These are phyloP conservation scores for Penicillium sp. DNA, from an alignment of 2,329 filamentous ascomycete species.

Conservation along the genomic window DNA sequence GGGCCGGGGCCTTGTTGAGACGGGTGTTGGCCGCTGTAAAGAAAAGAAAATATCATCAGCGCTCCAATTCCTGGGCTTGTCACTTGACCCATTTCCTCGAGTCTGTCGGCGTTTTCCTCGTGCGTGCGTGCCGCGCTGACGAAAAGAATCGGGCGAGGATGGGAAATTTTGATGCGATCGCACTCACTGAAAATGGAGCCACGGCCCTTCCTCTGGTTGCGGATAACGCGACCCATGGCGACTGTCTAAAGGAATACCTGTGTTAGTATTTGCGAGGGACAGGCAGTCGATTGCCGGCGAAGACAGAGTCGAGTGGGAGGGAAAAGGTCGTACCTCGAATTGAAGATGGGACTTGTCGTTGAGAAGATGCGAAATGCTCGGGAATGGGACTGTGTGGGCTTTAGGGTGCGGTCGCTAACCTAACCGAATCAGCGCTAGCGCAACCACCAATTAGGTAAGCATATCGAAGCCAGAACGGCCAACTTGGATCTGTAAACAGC, in stretches of 20 bases:
- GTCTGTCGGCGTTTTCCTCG: slow-evolving; percentile 10
- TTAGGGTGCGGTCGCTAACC: slow-evolving; percentile 50
- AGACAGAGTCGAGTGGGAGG: slow-evolving; percentile 27
- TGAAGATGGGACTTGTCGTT: slow-evolving; percentile 46
- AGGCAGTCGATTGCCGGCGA: slow-evolving; percentile 26
- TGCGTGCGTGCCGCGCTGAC: slow-evolving; percentile 16
- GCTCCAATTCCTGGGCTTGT: slow-evolving; percentile 23
- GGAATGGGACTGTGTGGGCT: slow-evolving; percentile 46
- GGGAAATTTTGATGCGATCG: slow-evolving; percentile 39
- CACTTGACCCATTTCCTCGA: slow-evolving; percentile 2
- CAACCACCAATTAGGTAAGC: slow-evolving; percentile 2
- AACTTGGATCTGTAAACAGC: not conserved
- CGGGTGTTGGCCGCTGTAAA: slow-evolving; percentile 73
- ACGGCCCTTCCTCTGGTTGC: slow-evolving; percentile 77
- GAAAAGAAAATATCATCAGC: slow-evolving; percentile 35
- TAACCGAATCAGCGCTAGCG: slow-evolving; percentile 43
- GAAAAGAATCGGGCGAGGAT: slow-evolving; percentile 20
- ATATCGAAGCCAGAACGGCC: not conserved
- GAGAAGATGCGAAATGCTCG: slow-evolving; percentile 45
- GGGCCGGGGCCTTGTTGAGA: slow-evolving; percentile 91
- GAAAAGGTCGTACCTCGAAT: slow-evolving; percentile 45
- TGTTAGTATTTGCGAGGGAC: slow-evolving; percentile 38
- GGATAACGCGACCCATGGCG: slow-evolving; percentile 69
- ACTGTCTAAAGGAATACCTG: slow-evolving; percentile 41
- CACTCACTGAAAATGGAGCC: slow-evolving; percentile 74